Base-by-base conservation (phyloP, 768 basidiomycete genomes). In the Rhodosporidiobolus odoratus region DNA sequence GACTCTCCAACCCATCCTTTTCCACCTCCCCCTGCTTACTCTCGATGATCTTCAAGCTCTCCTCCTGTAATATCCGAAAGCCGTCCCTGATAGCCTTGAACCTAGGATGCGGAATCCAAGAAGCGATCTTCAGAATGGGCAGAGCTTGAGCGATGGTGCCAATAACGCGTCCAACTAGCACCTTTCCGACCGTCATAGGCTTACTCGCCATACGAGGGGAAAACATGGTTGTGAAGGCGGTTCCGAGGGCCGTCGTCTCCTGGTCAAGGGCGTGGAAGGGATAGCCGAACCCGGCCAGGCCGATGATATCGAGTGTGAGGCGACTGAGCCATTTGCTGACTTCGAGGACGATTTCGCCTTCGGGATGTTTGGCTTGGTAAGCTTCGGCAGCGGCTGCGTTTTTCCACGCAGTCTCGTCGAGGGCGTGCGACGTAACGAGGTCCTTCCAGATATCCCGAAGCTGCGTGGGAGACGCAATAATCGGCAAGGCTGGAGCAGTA, bases 281-380 rank as follows among this genome's bases (percentile, higher is more conserved):
- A 58, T 74, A 75, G 0, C 69, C 77, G 52, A 78, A 75, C 12
- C 75, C 75, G 15, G 75, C 68, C 5, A 30, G 52, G 27, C 72
- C 75, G 62, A 72, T 61, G 62, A 72, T 72, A 47, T 69, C 50
- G 25, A 38, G n/a, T 0, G 82, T 81, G 13, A 76, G 57, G 53
- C 79, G 74, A 2, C 75, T 77, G 9, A 82, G 63, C 76, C 76
- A 81, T 17, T 62, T 64, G 50, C 74, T 61, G 4, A 82, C 74
- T 40, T 83, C 79, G 59, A 81, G 66, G 43, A 68, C 58, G 3
- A 45, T n/a, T 47, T 67, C 69, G 48, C 50, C 68, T 21, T 58
- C n/a, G 3, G 34, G 30, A 27, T 43, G 53, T 2, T 35, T 35
- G 17, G 34, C n/a, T 3, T 35, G 23, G 50, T 59, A 66, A 6